Evolutionary conservation across 1,284 basidiomycete species (phyloP), one percentile per base, ranked within the genome.

Genomic region (Apiotrichum mycotoxinovorans): DNA sequence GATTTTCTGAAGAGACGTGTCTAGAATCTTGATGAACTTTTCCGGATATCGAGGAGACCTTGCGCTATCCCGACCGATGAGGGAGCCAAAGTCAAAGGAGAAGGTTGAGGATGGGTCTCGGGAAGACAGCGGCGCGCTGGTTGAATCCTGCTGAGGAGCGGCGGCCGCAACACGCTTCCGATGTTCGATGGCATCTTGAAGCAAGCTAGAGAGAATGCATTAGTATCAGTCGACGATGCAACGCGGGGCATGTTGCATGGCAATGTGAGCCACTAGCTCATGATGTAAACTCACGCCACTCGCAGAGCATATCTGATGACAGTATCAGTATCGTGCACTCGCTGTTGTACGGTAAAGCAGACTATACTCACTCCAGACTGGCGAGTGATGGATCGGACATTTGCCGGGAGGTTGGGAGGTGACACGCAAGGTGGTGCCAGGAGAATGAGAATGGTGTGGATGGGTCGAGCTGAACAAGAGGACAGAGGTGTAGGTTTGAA

Each of bases 41-140:
- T 96, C 91, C 0, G 93, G 92, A 72, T 93, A 95, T 70, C 90
- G 90, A 66, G 90, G 87, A 56, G 84, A 88, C 79, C 88, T 91
- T 12, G 57, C 48, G 2, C 55, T 55, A 44, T 73, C 72, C 9
- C 69, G 57, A 7, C 69, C 68, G 12, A 73, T 51, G 11, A 75
- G 56, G 0, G 67, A 64, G 1, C 66, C 66, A 2, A 75, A 52
- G 44, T 75, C 73, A 33, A 74, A 63, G 0, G 68, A 61, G 44
- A 72, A 64, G 43, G 68, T 60, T 2, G 68, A 67, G 4, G 58
- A 43, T 8, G 62, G 37, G 44, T 65, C 61, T 25, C 65, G 26
- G 57, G 23, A 14, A 45, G 51, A 8, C 9, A 8, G 45, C 33
- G 34, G 15, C 34, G 22, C 17, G 44, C 38, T 43, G 5, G 62